Evolutionary conservation across 148 eudicot species (phyloP).

Genomic region (Chenopodium album): DNA sequence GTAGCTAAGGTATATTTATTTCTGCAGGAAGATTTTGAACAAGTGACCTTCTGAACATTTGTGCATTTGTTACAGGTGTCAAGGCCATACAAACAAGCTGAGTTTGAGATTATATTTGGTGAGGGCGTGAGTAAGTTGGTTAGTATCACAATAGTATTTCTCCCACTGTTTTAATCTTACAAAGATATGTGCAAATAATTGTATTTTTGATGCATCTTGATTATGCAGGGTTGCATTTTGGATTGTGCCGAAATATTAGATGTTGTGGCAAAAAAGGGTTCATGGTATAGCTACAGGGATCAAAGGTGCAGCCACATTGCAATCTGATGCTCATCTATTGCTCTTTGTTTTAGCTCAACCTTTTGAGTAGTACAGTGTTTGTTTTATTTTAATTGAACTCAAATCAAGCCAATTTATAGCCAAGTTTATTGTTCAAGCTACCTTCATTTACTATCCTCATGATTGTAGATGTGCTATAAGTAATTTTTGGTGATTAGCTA

Average conservation of each 20-base stretch:
- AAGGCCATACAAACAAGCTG: constrained; percentile 98
- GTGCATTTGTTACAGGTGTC: constrained; percentile 61
- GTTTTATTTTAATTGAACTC: not conserved
- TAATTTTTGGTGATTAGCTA: not conserved
- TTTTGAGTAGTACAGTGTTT: not conserved
- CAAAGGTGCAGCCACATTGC: constrained; percentile 49
- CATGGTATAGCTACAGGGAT: constrained; percentile 93
- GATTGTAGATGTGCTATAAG: not conserved
- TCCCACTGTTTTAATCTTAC: not conserved
- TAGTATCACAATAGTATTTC: constrained; percentile 27
- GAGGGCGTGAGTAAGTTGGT: constrained; percentile 97
- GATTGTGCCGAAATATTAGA: constrained; percentile 94
- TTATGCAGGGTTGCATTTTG: constrained; percentile 80
- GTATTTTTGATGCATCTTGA: constrained; percentile 16
- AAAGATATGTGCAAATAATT: not conserved
- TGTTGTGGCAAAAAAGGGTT: constrained; percentile 78
- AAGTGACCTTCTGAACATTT: not conserved
- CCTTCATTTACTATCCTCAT: not conserved
- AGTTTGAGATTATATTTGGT: constrained; percentile 92
- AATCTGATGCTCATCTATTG: not conserved
- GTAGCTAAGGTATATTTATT: not conserved
- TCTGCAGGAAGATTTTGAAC: not conserved
- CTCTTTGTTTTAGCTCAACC: not conserved
- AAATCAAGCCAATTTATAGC: not conserved
- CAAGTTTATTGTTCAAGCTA: not conserved